A percentile compares a stretch with the other conserved stretches of the same genome.
These are phyloP conservation scores for Colletotrichum echinochloae DNA, from an alignment of 2,329 filamentous ascomycete genomes.

Conservation along the genomic window DNA sequence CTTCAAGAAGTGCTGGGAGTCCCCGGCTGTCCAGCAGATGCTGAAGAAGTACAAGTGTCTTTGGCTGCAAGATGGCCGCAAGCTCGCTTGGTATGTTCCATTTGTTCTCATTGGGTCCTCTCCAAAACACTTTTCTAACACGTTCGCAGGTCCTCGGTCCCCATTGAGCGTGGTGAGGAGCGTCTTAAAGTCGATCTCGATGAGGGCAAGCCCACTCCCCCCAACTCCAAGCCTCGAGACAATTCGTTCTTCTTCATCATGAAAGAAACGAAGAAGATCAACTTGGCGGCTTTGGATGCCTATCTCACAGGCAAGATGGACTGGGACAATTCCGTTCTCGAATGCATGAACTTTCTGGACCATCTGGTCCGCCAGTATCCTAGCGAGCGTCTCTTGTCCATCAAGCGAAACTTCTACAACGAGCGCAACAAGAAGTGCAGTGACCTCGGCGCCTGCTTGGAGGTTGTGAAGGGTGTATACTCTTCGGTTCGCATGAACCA, in stretches of 20 bases:
- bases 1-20: constrained; percentile 82
- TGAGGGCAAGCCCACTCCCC: constrained; percentile 63
- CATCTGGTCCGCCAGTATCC: constrained; percentile 88
- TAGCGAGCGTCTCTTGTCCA: constrained; percentile 71
- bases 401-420: constrained; percentile 87
- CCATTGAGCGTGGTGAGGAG: constrained; percentile 60
- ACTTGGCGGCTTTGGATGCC: constrained; percentile 72
- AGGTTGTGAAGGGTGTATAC: constrained; percentile 91
- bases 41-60: constrained; percentile 60
- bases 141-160: constrained; percentile 51
- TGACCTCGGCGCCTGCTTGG: constrained; percentile 69
- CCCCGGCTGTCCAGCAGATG: constrained; percentile 66
- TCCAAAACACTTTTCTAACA: constrained; percentile 32
- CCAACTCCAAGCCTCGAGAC: constrained; percentile 47
- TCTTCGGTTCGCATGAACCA: constrained; percentile 84
- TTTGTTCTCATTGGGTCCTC: not conserved
- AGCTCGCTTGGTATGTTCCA: constrained; percentile 80
- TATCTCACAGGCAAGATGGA: constrained; percentile 73
- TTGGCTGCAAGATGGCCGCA: constrained; percentile 86
- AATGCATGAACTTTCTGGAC: constrained; percentile 91
- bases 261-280: constrained; percentile 73
- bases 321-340: constrained; percentile 76
- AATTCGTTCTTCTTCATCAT: constrained; percentile 72
- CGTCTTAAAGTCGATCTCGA: constrained; percentile 79
- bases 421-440: constrained; percentile 62